These are phyloP conservation scores for Saccharomycopsis sp. DNA, from an alignment of 805 yeast genomes.

Conservation along the genomic window DNA sequence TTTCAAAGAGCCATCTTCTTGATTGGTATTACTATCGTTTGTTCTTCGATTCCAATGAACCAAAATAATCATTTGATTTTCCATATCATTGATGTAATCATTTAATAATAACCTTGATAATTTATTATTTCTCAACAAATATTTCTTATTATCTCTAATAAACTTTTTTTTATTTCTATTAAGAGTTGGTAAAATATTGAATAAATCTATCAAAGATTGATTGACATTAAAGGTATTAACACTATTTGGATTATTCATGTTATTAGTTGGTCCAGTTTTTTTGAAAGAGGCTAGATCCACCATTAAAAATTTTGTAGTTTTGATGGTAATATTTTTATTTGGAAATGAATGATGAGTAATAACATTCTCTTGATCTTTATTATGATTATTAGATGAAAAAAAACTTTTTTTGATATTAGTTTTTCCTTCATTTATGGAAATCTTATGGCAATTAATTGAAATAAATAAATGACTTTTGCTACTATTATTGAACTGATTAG, in stretches of 20 bases:
- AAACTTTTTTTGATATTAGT: background rate
- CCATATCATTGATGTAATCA: slow-evolving; percentile 28
- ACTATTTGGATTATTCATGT: slow-evolving; percentile 33
- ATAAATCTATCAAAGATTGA: slow-evolving; percentile 38
- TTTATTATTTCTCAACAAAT: slow-evolving; percentile 37
- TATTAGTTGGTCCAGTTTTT: slow-evolving; percentile 33
- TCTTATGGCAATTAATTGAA: slow-evolving; percentile 29
- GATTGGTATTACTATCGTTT: no score
- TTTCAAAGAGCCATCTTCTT: no score
- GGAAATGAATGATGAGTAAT: slow-evolving; percentile 7
- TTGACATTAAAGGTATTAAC: slow-evolving; percentile 41
- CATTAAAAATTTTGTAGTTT: slow-evolving; percentile 32
- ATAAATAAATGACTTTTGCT: slow-evolving; percentile 46
- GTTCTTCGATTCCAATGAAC: slow-evolving; percentile 32
- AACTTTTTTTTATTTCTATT: slow-evolving; percentile 20
- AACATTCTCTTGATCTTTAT: no score
- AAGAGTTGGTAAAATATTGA: slow-evolving; percentile 36
- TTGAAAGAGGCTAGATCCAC: slow-evolving; percentile 48
- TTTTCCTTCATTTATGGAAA: slow-evolving; percentile 7
- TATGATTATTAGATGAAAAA: background rate
- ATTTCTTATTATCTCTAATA: slow-evolving; percentile 28
- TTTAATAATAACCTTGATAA: slow-evolving; percentile 38
- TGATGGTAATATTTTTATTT: slow-evolving; percentile 10
- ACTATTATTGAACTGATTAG: slow-evolving; percentile 32
- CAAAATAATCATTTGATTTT: slow-evolving; percentile 25